Evolutionary conservation across 2,329 filamentous ascomycete species (phyloP), one percentile per base, ranked within the genome.

Genomic region (Microdochium nivale): DNA sequence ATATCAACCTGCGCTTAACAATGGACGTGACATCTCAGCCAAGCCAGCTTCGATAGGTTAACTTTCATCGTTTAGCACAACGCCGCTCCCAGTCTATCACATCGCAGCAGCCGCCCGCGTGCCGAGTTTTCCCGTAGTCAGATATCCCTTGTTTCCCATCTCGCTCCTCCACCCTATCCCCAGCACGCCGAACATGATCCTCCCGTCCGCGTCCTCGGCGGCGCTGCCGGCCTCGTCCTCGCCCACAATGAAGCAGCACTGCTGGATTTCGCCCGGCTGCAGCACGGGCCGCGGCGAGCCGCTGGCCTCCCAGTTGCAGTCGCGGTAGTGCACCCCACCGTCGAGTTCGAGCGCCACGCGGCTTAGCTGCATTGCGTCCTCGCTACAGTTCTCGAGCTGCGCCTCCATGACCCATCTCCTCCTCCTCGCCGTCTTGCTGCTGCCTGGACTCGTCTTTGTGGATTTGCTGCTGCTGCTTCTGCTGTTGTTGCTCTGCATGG

Each of bases 321-420:
- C 79, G 37, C 69, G 68, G 57, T 75, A 80, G 47, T 61, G 59
- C 49, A 84, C 65, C 3, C 78, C 77, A 1, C 68, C 60, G 56
- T 77, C 78, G 7, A 78, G 68, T 50, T 83, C 76, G 52, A 86
- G 66, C 30, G 70, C 70, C 27, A 84, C 80, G 54, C 72, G 73
- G 68, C 95, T 88, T 49, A 99, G 77, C 62, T 88, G 81, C 57
- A 97, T 86, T 3, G 84, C 75, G 46, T 85, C 84, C 65, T 96
- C 91, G 47, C 89, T 89, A 63, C 91, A 88, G 68, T 97, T 99
- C 73, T 99, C 94, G 53, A 99, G 70, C 71, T 99, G 94, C 25
- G 92, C 94, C 68, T 99, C 94, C 49, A 99, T 76, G 14, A 89
- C 84, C 79, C 89, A 96, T 53, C 70, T 65, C 54, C 72, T 56